Evolutionary conservation across 352 stramenopile species (phyloP), one percentile per base, ranked within the genome.

Genomic region (Pythium diclinum): DNA sequence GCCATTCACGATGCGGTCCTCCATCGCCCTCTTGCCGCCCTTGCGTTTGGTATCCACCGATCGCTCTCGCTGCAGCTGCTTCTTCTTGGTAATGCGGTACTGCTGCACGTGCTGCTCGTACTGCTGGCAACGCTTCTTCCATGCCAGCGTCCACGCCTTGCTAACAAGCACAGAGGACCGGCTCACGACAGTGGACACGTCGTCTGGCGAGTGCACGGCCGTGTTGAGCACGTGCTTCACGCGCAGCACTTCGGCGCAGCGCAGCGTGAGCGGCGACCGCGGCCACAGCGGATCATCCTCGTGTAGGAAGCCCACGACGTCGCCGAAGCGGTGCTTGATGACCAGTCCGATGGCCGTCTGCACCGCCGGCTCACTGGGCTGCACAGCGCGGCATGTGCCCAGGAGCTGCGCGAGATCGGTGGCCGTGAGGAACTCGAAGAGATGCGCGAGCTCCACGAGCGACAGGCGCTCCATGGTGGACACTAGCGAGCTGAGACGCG

Each of bases 31-130:
- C 60, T 72, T 79, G 55, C 73, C 82, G 68, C 63, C 33, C 11
- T 63, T 53, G 32, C 49, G 38, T 10, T 53, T 60, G 25, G 32
- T 40, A 59, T 65, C 55, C 66, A 40, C 6, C 34, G 65, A 64
- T 23, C 66, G 60, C 56, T 79, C 61, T 61, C 74, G 64, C 68
- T 89, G 72, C 44, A 81, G 75, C 55, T 83, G 71, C 67, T 91
- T 87, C 56, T 85, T 80, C 65, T 89, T 91, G 11, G 82, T 78
- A 32, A 74, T 58, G 10, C 79, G 81, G 51, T 92, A 92, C 61
- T 94, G 87, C 67, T 75, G 66, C 16, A 93, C 34, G 61, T 80
- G 88, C 68, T 93, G 84, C 69, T 95, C 87, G 65, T 83, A 89
- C 16, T 28, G 46, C 40, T 88, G 79, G 59, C 82, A 87, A 42